Conservation (phyloP, 1,284 basidiomycete genomes). For the Heterobasidion parviporum region DNA sequence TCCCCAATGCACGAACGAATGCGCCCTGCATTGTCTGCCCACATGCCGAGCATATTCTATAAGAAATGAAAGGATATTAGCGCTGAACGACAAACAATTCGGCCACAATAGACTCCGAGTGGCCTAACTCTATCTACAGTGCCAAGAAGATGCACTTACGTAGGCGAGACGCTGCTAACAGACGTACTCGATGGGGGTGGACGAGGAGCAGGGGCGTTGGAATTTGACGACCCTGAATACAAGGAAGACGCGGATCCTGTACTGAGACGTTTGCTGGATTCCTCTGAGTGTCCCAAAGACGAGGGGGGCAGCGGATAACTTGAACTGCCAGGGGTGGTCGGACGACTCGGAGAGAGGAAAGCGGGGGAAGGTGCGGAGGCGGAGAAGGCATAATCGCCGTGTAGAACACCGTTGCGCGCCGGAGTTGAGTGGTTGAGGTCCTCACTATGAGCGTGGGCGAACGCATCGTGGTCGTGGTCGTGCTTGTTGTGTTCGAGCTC, state of each 20-base stretch:
- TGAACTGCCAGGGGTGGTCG: slow-evolving; percentile 44
- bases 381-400: slow-evolving; percentile 14
- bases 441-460: slow-evolving; percentile 52
- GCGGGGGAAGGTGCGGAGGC: slow-evolving; percentile 27
- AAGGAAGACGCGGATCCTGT: slow-evolving; percentile 18
- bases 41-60: slow-evolving; percentile 64
- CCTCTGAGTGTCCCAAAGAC: slow-evolving; percentile 42
- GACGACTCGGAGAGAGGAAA: slow-evolving; percentile 41
- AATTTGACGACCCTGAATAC: slow-evolving; percentile 36
- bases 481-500: slow-evolving; percentile 44
- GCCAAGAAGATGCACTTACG: slow-evolving; percentile 23
- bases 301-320: slow-evolving; percentile 36
- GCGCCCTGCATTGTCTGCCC: slow-evolving; percentile 83
- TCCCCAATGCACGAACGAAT: slow-evolving; percentile 92
- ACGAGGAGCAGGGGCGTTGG: slow-evolving; percentile 7
- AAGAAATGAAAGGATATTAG: slow-evolving; percentile 10
- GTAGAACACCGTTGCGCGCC: neutral
- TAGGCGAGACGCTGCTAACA: slow-evolving; percentile 29
- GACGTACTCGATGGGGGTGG: slow-evolving; percentile 28
- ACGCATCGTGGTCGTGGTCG: slow-evolving; percentile 26
- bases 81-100: slow-evolving; percentile 8
- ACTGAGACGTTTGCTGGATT: slow-evolving; percentile 33
- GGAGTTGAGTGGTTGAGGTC: slow-evolving; percentile 51
- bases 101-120: slow-evolving; percentile 15
- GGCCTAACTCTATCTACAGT: slow-evolving; percentile 13